Evolutionary conservation across 2,329 filamentous ascomycete genomes (phyloP), one percentile per base, ranked within the genome.

Genomic region (Aciculosporium take): DNA sequence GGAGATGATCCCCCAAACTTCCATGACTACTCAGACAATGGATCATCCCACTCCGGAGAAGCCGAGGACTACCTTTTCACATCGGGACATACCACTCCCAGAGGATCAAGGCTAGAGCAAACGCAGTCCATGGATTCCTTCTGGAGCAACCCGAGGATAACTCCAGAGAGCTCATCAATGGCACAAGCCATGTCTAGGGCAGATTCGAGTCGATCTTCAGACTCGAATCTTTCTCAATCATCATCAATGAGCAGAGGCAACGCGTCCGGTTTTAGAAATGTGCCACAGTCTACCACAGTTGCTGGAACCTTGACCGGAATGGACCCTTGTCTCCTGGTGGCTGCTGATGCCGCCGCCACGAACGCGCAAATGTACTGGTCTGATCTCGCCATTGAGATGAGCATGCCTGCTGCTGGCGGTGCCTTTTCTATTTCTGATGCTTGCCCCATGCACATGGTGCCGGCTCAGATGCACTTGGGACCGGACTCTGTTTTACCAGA

Each of bases 1-100:
- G 62, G 62, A 65, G 72, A 76, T 69, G 71, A 70, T 55, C 53
- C 69, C 71, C 72, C 75, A 68, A 72, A 71, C 69, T 72, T 74
- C 58, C 65, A 64, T 58, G 66, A 69, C 49, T 69, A 66, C 56
- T 60, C 66, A 55, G 67, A 70, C 53, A 61, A 64, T 55, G 67
- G 64, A 63, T 68, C 67, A 48, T 59, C 60, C 50, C 63, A 65
- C 50, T 59, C 64, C 52, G 68, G 66, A 66, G 71, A 75, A 48
- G 51, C 64, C 52, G 72, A 74, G 62, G 71, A 74, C 43, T 71
- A 64, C 58, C 58, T 68, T 52, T 71, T 68, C 57, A 63, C 65
- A 53, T 71, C 71, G 58, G 69, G 68, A 56, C 69, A 73, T 48
- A 67, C 66, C 55, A 72, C 69, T 43, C 68, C 71, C 53, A 63